These are phyloP conservation scores for Ascochyta viciae-villosae DNA, from an alignment of 2,329 filamentous ascomycete species.

Conservation along the genomic window DNA sequence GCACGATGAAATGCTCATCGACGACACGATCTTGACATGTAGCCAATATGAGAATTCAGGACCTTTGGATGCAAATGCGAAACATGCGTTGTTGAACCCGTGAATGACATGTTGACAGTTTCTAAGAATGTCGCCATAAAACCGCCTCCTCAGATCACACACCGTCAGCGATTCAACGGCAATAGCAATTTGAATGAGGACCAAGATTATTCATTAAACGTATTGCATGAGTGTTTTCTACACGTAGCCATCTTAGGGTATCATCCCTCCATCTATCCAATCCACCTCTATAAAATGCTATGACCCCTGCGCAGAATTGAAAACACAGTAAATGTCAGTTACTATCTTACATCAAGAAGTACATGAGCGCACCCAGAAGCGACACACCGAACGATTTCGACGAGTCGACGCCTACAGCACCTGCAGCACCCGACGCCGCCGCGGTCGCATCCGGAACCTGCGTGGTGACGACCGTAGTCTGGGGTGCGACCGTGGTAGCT, in stretches of 20 bases:
- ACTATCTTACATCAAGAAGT: constrained; percentile 14
- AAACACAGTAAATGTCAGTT: background rate
- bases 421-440: constrained; percentile 19
- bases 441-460: constrained; percentile 10
- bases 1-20: background rate
- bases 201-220: constrained; percentile 25
- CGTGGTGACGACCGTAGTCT: constrained; percentile 29
- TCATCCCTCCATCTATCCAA: constrained; percentile 24
- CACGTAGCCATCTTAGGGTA: constrained; percentile 25
- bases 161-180: background rate
- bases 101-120: too few relatives aligned
- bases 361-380: constrained; percentile 36
- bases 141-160: too few relatives aligned
- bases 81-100: background rate
- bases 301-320: background rate
- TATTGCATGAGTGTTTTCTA: constrained; percentile 12
- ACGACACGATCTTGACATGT: background rate
- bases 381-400: constrained; percentile 33
- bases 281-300: background rate
- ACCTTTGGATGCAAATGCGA: background rate
- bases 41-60: background rate
- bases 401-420: constrained; percentile 23
- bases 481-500: constrained; percentile 33
- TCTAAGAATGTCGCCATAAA: too few relatives aligned
- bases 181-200: background rate